phyloP scores from a whole-genome alignment of 352 stramenopile genomes.

The Globisporangium nunn region DNA sequence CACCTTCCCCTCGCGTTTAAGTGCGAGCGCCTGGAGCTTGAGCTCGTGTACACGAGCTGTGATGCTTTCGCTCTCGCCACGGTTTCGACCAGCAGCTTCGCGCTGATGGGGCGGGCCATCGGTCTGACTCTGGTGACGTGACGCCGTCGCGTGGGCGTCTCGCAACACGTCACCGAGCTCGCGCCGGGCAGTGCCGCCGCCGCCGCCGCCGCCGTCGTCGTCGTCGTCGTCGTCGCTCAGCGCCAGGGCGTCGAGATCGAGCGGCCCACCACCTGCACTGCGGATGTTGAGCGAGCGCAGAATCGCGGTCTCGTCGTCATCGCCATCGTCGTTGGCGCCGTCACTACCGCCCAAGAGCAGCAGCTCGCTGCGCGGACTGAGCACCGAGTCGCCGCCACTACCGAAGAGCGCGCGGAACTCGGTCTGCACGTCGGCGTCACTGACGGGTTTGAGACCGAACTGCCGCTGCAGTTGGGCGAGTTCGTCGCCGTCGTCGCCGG shows the following conservation, averaged over 20 bases:
- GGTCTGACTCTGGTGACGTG: slow-evolving; percentile 18
- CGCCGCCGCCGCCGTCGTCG: slow-evolving; percentile 12
- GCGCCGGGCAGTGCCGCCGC: slow-evolving; percentile 22
- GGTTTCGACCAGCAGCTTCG: not conserved
- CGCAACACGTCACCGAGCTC: slow-evolving; percentile 32
- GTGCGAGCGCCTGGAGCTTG: slow-evolving; percentile 44
- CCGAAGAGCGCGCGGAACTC: slow-evolving; percentile 58
- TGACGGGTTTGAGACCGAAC: slow-evolving; percentile 69
- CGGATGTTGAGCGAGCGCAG: slow-evolving; percentile 39
- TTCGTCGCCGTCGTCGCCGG: slow-evolving; percentile 25
- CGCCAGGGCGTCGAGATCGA: slow-evolving; percentile 22
- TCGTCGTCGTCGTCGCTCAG: slow-evolving; percentile 12
- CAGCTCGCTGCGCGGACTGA: slow-evolving; percentile 44
- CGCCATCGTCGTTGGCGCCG: slow-evolving; percentile 32
- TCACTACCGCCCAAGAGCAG: slow-evolving; percentile 27
- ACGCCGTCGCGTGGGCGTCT: slow-evolving; percentile 25
- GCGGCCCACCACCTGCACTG: slow-evolving; percentile 11
- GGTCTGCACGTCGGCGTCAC: slow-evolving; percentile 57
- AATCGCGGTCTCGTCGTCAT: slow-evolving; percentile 62
- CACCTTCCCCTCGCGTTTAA: slow-evolving; percentile 50
- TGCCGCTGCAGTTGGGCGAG: slow-evolving; percentile 58
- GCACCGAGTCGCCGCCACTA: slow-evolving; percentile 5
- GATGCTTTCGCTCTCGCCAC: not conserved
- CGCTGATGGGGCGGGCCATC: slow-evolving; percentile 1
- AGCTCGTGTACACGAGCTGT: slow-evolving; percentile 27